phyloP scores from a whole-genome alignment of 1,284 basidiomycete species.

The Somion occarium region DNA sequence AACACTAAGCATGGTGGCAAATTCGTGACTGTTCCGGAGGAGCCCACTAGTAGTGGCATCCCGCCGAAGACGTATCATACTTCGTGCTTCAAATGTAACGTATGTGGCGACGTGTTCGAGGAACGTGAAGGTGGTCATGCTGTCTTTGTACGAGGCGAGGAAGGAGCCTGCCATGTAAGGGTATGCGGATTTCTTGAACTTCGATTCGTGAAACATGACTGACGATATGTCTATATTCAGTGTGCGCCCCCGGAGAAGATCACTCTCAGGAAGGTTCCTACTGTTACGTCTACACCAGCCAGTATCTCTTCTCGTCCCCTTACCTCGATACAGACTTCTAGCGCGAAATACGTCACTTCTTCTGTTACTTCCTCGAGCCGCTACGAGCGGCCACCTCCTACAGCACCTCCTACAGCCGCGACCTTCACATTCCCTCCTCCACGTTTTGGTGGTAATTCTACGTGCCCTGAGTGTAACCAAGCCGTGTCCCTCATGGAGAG shows the following conservation, averaged over 20 bases:
- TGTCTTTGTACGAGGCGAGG: conserved; percentile 57
- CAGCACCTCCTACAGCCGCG: conserved; percentile 33
- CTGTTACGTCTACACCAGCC: conserved; percentile 9
- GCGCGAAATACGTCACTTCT: conserved; percentile 20
- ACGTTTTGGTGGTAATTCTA: conserved; percentile 59
- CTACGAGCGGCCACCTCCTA: conserved; percentile 40
- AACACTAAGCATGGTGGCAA: conserved; percentile 46
- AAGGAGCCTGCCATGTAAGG: conserved; percentile 68
- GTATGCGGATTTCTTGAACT: conserved; percentile 37
- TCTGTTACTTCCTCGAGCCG: conserved; percentile 44
- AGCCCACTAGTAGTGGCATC: conserved; percentile 34
- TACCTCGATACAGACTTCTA: conserved; percentile 19
- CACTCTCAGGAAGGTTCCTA: conserved; percentile 26
- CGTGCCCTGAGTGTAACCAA: conserved; percentile 69
- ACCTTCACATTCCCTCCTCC: conserved; percentile 34
- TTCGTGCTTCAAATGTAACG: conserved; percentile 66
- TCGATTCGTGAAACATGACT: not conserved
- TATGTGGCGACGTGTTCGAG: conserved; percentile 60
- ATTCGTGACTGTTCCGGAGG: conserved; percentile 66
- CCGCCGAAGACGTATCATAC: conserved; percentile 60
- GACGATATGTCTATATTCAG: conserved; percentile 36
- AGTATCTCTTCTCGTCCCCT: conserved; percentile 12
- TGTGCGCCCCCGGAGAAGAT: conserved; percentile 57
- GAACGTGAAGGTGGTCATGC: conserved; percentile 58
- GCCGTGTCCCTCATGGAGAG: conserved; percentile 75